Evolutionary conservation across 1,284 basidiomycete species (phyloP), one percentile per base, ranked within the genome.

Genomic region (Schizophyllum commune): DNA sequence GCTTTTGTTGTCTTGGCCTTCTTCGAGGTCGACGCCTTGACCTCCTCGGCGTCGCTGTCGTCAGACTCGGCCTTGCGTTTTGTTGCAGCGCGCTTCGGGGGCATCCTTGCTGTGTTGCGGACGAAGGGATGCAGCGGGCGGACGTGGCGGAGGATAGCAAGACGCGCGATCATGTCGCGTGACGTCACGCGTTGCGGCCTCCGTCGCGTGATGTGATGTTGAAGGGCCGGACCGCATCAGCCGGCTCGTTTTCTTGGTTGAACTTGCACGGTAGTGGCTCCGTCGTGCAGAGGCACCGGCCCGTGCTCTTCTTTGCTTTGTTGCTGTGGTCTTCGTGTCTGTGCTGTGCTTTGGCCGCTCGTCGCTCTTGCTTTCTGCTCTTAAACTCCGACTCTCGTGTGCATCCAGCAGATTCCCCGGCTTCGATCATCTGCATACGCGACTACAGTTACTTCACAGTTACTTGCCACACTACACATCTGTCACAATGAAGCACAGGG

Each of bases 401-500:
- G 27, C 27, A 27, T 27, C 27, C 27, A 27, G 27, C 27, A 27
- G 27, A 27, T 27, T 27, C 27, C 27, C 27, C 27, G 27, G 27
- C 27, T 27, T 27, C 27, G 5, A 27, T 20, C 33, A 60, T 60
- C 19, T 53, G 19, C 32, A 58, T 32, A 57, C 27, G 27, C 27
- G 27, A 27, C 27, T 27, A 27, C 27, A 27, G 27, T 5, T 27
- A 27, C n/a, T n/a, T n/a, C n/a, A n/a, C n/a, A n/a, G n/a, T 34
- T 39, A 17, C 52, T 27, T 56, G 56, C 32, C 22, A 55, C 52
- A 39, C 27, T 21, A 52, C 58, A 57, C 53, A 21, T 65, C 39
- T 20, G 58, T 58, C 52, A 83, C 86, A 84, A 75, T 84, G 60
- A 78, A 75, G 1, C 78, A 82, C 70, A 78, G 79, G 19, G 81